phyloP scores from a whole-genome alignment of 352 stramenopile species.

The Blastocystis sp. region DNA sequence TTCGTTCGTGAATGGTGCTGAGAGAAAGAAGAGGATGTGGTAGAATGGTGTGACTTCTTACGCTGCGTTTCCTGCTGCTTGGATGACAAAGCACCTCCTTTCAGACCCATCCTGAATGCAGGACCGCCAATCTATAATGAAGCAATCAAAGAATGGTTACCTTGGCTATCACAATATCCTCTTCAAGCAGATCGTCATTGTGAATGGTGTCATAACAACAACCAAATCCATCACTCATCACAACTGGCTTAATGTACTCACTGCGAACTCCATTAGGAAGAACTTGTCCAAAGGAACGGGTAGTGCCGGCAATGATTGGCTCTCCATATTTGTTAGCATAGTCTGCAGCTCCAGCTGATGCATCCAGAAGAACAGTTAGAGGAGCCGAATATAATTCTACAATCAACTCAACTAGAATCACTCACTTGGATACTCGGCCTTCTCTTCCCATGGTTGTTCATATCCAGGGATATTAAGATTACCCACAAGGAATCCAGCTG shows the following conservation, averaged over 20 bases:
- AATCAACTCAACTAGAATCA: conserved; percentile 68
- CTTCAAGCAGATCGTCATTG: conserved; percentile 87
- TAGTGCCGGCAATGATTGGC: conserved; percentile 95
- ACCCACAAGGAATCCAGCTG: conserved; percentile 85
- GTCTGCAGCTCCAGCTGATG: conserved; percentile 94
- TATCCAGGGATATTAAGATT: conserved; percentile 94
- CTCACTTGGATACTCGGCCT: conserved; percentile 78
- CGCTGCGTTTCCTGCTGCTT: conserved; percentile 82
- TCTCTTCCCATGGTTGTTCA: conserved; percentile 91
- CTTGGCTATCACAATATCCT: conserved; percentile 95
- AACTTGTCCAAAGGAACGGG: conserved; percentile 91
- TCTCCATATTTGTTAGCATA: conserved; percentile 99
- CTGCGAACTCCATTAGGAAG: conserved; percentile 88
- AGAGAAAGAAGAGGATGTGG: conserved; percentile 1
- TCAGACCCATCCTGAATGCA: conserved; percentile 97
- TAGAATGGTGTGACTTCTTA: conserved; percentile 36
- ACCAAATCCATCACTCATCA: conserved; percentile 96
- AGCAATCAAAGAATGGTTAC: neutral
- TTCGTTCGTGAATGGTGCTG: neutral
- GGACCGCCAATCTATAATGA: conserved; percentile 83
- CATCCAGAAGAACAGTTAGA: conserved; percentile 91
- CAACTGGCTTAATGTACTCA: conserved; percentile 99
- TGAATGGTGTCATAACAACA: conserved; percentile 88
- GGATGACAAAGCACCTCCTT: conserved; percentile 90
- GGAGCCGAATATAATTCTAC: conserved; percentile 75